These are phyloP conservation scores for Penicillium verhagenii DNA, from an alignment of 495 filamentous ascomycete genomes.

Conservation along the genomic window DNA sequence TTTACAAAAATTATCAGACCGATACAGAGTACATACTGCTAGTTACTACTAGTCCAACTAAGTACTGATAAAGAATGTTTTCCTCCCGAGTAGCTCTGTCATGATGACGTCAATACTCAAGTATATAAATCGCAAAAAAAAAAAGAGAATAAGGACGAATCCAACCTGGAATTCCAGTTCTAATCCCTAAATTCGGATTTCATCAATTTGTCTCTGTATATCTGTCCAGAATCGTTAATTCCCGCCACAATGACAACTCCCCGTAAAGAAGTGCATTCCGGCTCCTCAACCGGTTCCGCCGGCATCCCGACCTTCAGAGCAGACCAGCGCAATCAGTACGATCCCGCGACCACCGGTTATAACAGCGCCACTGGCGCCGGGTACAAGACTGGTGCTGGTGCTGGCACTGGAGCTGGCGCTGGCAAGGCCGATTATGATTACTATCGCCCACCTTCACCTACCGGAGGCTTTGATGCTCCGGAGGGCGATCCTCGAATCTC, in stretches of 20 bases:
- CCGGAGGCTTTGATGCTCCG: background rate
- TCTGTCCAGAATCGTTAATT: background rate
- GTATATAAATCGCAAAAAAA: background rate
- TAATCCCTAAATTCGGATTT: background rate
- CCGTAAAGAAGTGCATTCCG: slow-evolving; percentile 1
- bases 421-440: background rate
- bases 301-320: slow-evolving; percentile 17
- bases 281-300: slow-evolving; percentile 33
- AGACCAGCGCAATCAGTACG: slow-evolving; percentile 22
- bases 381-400: slow-evolving; percentile 11
- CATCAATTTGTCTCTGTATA: background rate
- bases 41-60: background rate
- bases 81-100: slow-evolving; percentile 4
- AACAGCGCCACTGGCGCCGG: slow-evolving; percentile 31
- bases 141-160: no score
- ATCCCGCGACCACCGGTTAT: slow-evolving; percentile 19
- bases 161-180: no score
- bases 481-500: background rate
- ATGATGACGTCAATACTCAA: slow-evolving; percentile 22
- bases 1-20: no score
- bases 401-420: no score
- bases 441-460: background rate
- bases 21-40: no score
- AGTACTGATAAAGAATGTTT: no score
- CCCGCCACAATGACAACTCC: background rate